A percentile compares a stretch with the other conserved stretches of the same genome.
Evolutionary conservation across 352 stramenopile genomes (phyloP).

Genomic region (Plasmopara halstedii): DNA sequence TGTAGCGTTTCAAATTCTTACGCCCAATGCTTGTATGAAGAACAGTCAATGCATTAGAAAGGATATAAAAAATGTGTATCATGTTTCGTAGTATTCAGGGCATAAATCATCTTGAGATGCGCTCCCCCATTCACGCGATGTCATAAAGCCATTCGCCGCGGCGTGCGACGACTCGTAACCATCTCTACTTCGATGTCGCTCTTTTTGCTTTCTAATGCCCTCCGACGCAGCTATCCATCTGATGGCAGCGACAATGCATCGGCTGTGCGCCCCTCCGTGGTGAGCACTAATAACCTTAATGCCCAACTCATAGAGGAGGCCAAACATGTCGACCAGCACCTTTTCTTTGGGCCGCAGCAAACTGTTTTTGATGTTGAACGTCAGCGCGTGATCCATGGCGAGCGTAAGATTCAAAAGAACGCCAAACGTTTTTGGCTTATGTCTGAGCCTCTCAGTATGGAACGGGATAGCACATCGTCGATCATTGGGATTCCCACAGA

Average conservation of each 20-base stretch:
- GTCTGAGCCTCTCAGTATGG: constrained; percentile 77
- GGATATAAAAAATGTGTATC: constrained; percentile 1
- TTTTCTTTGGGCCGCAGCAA: constrained; percentile 77
- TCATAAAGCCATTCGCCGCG: constrained; percentile 24
- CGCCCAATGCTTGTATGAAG: not conserved
- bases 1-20: no score
- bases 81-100: not conserved
- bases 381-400: constrained; percentile 77
- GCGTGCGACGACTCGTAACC: constrained; percentile 9
- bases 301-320: constrained; percentile 59
- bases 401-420: constrained; percentile 85
- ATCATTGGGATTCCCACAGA: constrained; percentile 55
- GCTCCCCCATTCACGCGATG: constrained; percentile 1
- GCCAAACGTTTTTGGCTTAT: constrained; percentile 75
- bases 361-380: constrained; percentile 68
- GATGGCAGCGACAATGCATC: constrained; percentile 34
- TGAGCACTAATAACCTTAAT: constrained; percentile 63
- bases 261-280: constrained; percentile 52
- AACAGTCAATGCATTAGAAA: constrained; percentile 1
- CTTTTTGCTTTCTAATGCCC: constrained; percentile 71
- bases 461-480: constrained; percentile 71
- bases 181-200: constrained; percentile 44
- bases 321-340: constrained; percentile 54
- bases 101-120: not conserved
- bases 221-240: constrained; percentile 47